Evolutionary conservation across 495 filamentous ascomycete genomes (phyloP), one percentile per base, ranked within the genome.

Genomic region (Podospora conica): DNA sequence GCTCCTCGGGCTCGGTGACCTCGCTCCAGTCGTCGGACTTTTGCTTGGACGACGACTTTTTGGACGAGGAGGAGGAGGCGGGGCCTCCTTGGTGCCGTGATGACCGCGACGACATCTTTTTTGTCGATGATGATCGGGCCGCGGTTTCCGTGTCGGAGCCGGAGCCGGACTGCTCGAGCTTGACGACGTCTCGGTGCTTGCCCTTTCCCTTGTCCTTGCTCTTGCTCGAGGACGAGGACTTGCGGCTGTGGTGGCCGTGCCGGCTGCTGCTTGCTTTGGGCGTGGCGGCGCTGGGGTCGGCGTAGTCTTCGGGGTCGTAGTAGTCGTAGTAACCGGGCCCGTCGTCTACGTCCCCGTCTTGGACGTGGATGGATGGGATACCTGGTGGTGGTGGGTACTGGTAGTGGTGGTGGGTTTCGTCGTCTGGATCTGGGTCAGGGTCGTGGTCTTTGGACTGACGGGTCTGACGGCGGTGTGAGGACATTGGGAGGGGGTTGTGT

Each of bases 1-100:
- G 78, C 75, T 86, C 83, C 31, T 86, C 85, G 0, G 83, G 82
- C 65, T 86, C 85, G 0, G 82, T 82, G 9, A 87, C 79, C n/a
- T 84, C 82, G 18, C 80, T 78, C 85, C 85, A 87, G 73, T 86
- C 83, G 69, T 86, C 84, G 54, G 78, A 78, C 69, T 78, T 77
- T 20, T 65, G 58, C 60, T 75, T 79, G 25, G 74, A 55, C 21
- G 72, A 74, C 10, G 73, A 68, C 60, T 72, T 78, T 60, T 76
- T 78, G 22, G 74, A 69, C 60, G 58, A 67, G 15, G 71, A 60
- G 21, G 71, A 72, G 4, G 75, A 73, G 6, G 71, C 70, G 3
- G 1, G 3, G 0, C 22, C n/a, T 24, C 55, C 55, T 20, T 71
- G 65, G 53, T 70, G 73, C 48, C 70, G 75, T 28, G 77, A 75